Conservation (phyloP, 768 basidiomycete genomes). For the Rubroboletus pulcherrimus region DNA sequence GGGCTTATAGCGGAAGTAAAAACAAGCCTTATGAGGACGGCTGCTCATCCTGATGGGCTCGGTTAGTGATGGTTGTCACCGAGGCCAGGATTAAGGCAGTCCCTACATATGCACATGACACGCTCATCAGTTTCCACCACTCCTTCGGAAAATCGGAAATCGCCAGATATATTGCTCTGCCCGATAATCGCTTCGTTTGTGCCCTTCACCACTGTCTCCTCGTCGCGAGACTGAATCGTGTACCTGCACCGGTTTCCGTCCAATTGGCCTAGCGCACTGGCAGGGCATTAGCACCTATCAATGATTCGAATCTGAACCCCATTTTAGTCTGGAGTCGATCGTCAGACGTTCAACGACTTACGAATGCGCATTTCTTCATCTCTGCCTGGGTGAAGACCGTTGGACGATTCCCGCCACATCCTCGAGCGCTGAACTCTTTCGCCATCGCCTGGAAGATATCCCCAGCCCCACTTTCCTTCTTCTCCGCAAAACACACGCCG, state of each 20-base stretch:
- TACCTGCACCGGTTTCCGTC: constrained; percentile 30
- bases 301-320: constrained; percentile 15
- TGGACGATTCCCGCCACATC: constrained; percentile 21
- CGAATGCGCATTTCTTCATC: constrained; percentile 12
- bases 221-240: constrained; percentile 37
- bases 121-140: neutral
- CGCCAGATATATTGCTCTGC: neutral
- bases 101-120: neutral
- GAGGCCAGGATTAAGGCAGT: neutral
- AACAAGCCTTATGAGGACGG: neutral
- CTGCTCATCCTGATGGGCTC: neutral
- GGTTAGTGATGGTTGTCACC: neutral
- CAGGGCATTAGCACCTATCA: constrained; percentile 15
- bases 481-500: constrained; percentile 52
- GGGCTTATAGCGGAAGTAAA: constrained; percentile 4
- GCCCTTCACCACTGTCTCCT: constrained; percentile 29
- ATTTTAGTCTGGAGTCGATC: too few species aligned
- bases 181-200: neutral
- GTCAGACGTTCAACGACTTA: neutral
- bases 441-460: constrained; percentile 40
- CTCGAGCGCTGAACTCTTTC: constrained; percentile 29
- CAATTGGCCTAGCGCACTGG: constrained; percentile 16
- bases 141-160: neutral
- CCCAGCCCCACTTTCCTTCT: constrained; percentile 43
- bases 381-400: constrained; percentile 48